phyloP scores from a whole-genome alignment of 371 early-diverging fungal species.

The Mucor plumbeus region DNA sequence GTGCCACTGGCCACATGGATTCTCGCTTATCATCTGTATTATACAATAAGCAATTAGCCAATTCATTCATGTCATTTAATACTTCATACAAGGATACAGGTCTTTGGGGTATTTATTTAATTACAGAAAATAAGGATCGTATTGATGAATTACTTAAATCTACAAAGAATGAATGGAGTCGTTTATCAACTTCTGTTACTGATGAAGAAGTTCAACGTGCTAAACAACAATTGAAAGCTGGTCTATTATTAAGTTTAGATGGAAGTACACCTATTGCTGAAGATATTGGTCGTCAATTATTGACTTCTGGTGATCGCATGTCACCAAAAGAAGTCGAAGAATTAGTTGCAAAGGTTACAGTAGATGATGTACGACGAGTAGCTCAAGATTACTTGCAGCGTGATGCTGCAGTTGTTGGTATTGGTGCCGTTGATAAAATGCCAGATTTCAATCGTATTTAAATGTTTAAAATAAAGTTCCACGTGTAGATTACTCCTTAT shows the following conservation, averaged over 20 bases:
- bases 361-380: conserved; percentile 85
- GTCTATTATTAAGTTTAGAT: conserved; percentile 88
- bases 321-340: conserved; percentile 58
- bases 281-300: conserved; percentile 96
- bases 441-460: conserved; percentile 75
- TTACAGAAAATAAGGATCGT: conserved; percentile 79
- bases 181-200: conserved; percentile 86
- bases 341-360: conserved; percentile 46
- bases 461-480: conserved; percentile 1
- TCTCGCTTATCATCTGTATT: conserved; percentile 88
- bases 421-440: conserved; percentile 84
- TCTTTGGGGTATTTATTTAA: conserved; percentile 94
- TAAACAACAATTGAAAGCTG: conserved; percentile 97
- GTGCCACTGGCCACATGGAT: conserved; percentile 81
- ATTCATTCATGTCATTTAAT: conserved; percentile 98
- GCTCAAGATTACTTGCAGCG: conserved; percentile 84
- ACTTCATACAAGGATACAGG: conserved; percentile 98
- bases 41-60: conserved; percentile 86
- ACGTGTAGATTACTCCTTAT: not conserved
- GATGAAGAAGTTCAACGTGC: conserved; percentile 95
- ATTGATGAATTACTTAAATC: conserved; percentile 88
- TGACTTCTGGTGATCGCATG: conserved; percentile 89
- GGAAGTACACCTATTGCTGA: conserved; percentile 94
- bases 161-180: conserved; percentile 91
- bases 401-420: conserved; percentile 90